Evolutionary conservation across 73 alveolate species (phyloP).

Genomic region (Tetrahymena elliotti): DNA sequence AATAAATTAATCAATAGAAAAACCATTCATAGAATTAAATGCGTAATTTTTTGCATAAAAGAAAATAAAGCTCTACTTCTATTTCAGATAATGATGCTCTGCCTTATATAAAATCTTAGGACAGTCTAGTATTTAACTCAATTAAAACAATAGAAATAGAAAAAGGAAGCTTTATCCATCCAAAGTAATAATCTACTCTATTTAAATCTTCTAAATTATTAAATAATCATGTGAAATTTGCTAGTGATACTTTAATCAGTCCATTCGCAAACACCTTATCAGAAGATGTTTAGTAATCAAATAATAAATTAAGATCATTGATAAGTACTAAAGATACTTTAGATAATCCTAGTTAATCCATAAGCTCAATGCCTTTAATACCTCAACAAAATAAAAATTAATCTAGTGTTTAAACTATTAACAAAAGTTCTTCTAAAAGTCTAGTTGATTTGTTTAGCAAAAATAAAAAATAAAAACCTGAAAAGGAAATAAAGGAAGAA

Average conservation of each 20-base stretch:
- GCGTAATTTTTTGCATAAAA: not conserved
- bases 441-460: not conserved
- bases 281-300: not conserved
- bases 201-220: not conserved
- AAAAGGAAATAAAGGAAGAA: not conserved
- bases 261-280: not conserved
- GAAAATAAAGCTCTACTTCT: not conserved
- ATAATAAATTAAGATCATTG: not conserved
- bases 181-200: too few species aligned
- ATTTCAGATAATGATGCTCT: not conserved
- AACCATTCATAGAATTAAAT: not conserved
- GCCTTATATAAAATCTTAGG: not conserved
- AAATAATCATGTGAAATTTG: not conserved
- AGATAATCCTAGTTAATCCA: not conserved
- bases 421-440: not conserved
- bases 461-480: not conserved
- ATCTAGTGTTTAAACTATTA: not conserved
- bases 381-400: not conserved
- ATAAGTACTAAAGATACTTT: not conserved
- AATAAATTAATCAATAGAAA: not conserved
- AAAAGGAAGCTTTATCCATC: not conserved
- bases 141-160: not conserved
- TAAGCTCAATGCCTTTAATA: not conserved
- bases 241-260: not conserved
- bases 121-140: not conserved